phyloP scores from a whole-genome alignment of 2,329 filamentous ascomycete genomes.

The Thielaviopsis ethacetica region DNA sequence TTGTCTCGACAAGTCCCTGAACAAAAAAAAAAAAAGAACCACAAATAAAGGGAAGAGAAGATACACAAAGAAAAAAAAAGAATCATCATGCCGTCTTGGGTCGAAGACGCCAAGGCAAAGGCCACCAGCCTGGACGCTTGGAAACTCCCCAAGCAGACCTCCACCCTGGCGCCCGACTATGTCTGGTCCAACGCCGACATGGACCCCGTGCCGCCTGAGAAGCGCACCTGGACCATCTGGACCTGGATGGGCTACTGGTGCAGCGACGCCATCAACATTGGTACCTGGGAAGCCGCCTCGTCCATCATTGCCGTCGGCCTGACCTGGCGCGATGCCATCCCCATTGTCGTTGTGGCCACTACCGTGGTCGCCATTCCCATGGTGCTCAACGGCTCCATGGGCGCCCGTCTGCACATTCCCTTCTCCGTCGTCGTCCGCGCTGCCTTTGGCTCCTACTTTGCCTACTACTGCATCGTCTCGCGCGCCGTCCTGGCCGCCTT shows the following conservation, averaged over 20 bases:
- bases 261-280: conserved; percentile 19
- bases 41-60: too few relatives aligned
- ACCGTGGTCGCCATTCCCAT: conserved; percentile 27
- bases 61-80: too few relatives aligned
- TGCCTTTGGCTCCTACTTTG: conserved; percentile 26
- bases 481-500: conserved; percentile 26
- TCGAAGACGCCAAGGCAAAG: conserved; percentile 9
- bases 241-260: conserved; percentile 33
- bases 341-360: conserved; percentile 28
- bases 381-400: conserved; percentile 24
- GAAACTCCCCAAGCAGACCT: conserved; percentile 10
- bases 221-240: conserved; percentile 26
- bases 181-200: conserved; percentile 23
- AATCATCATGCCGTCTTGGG: conserved; percentile 5
- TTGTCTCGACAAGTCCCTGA: too few relatives aligned
- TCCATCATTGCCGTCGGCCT: conserved; percentile 27
- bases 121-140: conserved; percentile 4
- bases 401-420: conserved; percentile 25
- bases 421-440: conserved; percentile 26
- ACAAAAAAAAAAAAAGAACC: not conserved
- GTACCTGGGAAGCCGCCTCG: conserved; percentile 14
- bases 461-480: conserved; percentile 24
- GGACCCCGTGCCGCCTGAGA: conserved; percentile 21
- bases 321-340: conserved; percentile 27
- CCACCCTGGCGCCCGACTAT: conserved; percentile 8